Evolutionary conservation across 108 stramenopile species (phyloP).

Genomic region (Pseudonitzschia multiseries): DNA sequence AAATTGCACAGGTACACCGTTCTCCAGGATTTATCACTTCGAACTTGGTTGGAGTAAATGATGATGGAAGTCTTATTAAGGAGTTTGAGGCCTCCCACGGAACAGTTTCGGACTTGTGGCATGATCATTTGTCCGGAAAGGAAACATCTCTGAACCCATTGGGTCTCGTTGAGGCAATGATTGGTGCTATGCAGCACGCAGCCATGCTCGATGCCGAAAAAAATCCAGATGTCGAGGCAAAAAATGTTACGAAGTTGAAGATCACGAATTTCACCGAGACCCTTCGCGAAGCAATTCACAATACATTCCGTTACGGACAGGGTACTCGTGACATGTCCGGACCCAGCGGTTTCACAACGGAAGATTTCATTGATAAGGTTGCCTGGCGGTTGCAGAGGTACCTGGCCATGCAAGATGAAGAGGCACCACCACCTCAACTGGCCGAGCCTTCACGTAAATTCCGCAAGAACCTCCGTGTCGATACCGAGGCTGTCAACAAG

Average conservation of each 20-base stretch:
- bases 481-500: constrained; percentile 77
- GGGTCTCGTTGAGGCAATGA: constrained; percentile 94
- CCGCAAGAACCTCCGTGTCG: constrained; percentile 76
- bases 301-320: constrained; percentile 96
- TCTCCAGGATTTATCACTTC: constrained; percentile 97
- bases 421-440: constrained; percentile 71
- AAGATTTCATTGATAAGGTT: constrained; percentile 92
- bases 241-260: constrained; percentile 49
- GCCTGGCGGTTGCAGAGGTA: constrained; percentile 90
- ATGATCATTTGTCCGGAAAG: constrained; percentile 93
- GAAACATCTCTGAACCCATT: constrained; percentile 96
- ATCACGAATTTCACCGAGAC: constrained; percentile 75
- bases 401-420: constrained; percentile 71
- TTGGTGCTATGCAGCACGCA: constrained; percentile 94
- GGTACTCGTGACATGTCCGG: constrained; percentile 96
- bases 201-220: constrained; percentile 76
- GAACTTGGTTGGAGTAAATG: constrained; percentile 90
- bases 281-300: constrained; percentile 88
- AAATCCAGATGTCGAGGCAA: constrained; percentile 56
- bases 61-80: constrained; percentile 91
- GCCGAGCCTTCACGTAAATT: constrained; percentile 73
- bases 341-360: constrained; percentile 91
- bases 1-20: constrained; percentile 97
- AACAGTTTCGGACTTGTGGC: constrained; percentile 94
- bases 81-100: constrained; percentile 97